Conservation (phyloP, 768 basidiomycete genomes). For the Amanita thiersii region DNA sequence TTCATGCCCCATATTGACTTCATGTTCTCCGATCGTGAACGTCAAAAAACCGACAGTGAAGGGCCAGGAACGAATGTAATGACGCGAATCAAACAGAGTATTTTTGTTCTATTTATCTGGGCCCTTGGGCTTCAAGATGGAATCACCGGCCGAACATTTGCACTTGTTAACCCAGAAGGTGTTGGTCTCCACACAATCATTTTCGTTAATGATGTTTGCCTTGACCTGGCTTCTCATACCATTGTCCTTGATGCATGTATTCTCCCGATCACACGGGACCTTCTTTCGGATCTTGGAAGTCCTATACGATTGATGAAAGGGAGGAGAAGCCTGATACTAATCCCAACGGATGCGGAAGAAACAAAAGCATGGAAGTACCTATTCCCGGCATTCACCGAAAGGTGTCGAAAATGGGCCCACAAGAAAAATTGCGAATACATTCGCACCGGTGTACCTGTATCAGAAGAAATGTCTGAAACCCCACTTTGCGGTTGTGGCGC, state of each 20-base stretch:
- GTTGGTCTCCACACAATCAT: conserved; percentile 28
- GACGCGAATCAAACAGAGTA: conserved; percentile 11
- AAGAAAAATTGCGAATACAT: conserved; percentile 38
- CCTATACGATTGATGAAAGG: background rate
- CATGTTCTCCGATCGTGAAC: conserved; percentile 12
- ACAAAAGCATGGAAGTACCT: conserved; percentile 41
- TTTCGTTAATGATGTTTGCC: conserved; percentile 35
- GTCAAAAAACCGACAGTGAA: background rate
- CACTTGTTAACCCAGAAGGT: conserved; percentile 15
- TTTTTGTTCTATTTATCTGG: conserved; percentile 8
- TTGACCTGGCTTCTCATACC: conserved; percentile 42
- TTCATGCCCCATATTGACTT: conserved; percentile 5
- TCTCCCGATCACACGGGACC: conserved; percentile 23
- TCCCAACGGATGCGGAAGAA: conserved; percentile 23
- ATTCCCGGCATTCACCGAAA: conserved; percentile 41
- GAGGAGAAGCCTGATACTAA: conserved; percentile 6
- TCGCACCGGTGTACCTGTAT: conserved; percentile 26
- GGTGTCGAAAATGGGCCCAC: conserved; percentile 48
- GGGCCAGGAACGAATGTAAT: conserved; percentile 4
- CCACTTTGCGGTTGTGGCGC: conserved; percentile 49
- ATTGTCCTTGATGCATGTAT: conserved; percentile 43
- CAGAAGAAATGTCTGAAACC: conserved; percentile 22
- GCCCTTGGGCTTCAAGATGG: background rate
- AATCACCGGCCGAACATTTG: conserved; percentile 12
- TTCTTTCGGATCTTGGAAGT: background rate